phyloP scores from a whole-genome alignment of 2,329 filamentous ascomycete species.

The Alternaria brassicae region DNA sequence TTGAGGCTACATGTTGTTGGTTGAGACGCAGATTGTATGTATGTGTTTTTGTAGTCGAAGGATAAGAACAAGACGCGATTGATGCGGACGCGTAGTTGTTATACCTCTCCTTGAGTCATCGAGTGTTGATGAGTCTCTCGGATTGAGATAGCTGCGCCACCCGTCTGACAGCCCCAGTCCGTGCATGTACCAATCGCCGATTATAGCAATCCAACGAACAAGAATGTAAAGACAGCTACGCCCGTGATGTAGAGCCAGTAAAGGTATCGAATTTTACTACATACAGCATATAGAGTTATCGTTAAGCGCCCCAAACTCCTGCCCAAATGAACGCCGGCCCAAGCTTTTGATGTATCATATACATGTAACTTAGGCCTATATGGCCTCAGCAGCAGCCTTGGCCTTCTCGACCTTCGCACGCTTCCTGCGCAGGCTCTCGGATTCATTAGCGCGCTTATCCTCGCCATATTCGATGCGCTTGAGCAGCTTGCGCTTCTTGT shows the following conservation, averaged over 20 bases:
- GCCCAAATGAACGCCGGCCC: conserved; percentile 23
- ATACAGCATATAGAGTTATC: conserved; percentile 9
- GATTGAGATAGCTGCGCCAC: neutral
- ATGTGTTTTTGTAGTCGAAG: neutral
- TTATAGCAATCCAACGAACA: neutral
- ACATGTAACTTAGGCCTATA: conserved; percentile 14
- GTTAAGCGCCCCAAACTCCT: conserved; percentile 20
- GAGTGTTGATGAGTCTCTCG: neutral
- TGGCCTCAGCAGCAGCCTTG: conserved; percentile 42
- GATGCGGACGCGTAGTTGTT: neutral
- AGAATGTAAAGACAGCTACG: neutral
- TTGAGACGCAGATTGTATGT: neutral
- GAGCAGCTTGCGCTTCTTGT: conserved; percentile 95
- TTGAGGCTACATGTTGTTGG: neutral
- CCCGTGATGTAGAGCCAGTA: neutral
- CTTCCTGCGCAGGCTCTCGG: conserved; percentile 86
- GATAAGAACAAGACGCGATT: too few relatives aligned
- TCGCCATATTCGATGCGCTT: conserved; percentile 98
- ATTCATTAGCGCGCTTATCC: conserved; percentile 89
- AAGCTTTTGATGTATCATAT: conserved; percentile 20
- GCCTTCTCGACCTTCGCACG: conserved; percentile 82
- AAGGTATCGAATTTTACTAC: conserved; percentile 8
- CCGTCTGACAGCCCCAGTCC: conserved; percentile 1
- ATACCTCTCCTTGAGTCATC: conserved; percentile 8
- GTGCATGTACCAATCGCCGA: neutral